A percentile compares a stretch with the other conserved stretches of the same genome.
phyloP scores from a whole-genome alignment of 2,329 filamentous ascomycete genomes.

The Leptographium radiaticola region DNA sequence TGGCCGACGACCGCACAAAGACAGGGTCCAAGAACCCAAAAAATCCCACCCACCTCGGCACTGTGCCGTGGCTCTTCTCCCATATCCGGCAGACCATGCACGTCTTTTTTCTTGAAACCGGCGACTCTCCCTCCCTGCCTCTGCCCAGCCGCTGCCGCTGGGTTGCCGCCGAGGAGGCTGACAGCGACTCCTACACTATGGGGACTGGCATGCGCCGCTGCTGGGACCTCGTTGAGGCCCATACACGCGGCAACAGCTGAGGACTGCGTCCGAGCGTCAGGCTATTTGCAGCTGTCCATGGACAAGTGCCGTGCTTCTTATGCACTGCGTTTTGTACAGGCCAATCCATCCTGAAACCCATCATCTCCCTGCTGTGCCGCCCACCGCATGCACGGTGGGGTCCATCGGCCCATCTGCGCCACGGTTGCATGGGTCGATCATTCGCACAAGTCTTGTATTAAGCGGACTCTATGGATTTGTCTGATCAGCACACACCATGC shows the following conservation, averaged over 20 bases:
- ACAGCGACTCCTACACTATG: not conserved
- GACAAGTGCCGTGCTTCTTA: too few species aligned
- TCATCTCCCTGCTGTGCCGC: too few species aligned
- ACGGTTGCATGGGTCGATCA: too few species aligned
- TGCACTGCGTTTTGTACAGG: too few species aligned
- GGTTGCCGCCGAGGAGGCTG: not conserved
- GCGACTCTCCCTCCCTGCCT: not conserved
- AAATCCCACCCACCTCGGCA: conserved; percentile 28
- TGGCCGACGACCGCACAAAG: not conserved
- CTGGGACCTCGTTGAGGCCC: not conserved
- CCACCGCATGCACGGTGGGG: too few species aligned
- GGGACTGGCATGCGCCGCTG: conserved; percentile 1
- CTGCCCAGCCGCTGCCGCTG: not conserved
- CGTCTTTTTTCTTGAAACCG: conserved; percentile 31
- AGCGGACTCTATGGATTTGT: too few species aligned
- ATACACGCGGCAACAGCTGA: not conserved
- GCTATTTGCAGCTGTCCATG: too few species aligned
- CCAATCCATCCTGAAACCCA: too few species aligned
- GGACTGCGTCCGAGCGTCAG: too few species aligned
- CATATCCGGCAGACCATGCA: conserved; percentile 45
- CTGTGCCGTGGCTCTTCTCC: conserved; percentile 43
- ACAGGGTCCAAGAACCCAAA: not conserved
- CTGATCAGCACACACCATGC: too few species aligned
- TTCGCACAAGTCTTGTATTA: too few species aligned
- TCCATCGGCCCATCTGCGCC: too few species aligned